Evolutionary conservation across 2,329 filamentous ascomycete species (phyloP).

Genomic region (Aureobasidium sp.): DNA sequence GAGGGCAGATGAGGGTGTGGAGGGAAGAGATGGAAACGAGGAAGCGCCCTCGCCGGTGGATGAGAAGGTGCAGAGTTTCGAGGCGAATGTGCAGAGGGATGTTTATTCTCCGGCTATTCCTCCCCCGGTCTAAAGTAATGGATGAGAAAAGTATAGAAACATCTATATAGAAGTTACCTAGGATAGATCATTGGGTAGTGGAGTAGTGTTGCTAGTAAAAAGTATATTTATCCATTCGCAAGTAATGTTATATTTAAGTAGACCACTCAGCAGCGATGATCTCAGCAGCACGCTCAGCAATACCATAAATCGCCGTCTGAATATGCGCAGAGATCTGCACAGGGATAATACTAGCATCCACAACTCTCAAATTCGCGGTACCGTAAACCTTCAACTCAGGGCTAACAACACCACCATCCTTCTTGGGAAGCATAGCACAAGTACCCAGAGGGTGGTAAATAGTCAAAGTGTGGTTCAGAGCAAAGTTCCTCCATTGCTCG

Average conservation of each 20-base stretch:
- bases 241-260: background rate
- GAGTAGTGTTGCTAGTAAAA: no score
- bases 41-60: background rate
- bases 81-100: background rate
- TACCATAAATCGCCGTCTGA: constrained; percentile 17
- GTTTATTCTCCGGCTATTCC: background rate
- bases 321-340: constrained; percentile 20
- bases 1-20: background rate
- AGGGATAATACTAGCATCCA: constrained; percentile 18
- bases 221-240: no score
- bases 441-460: constrained; percentile 25
- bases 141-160: no score
- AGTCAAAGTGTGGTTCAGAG: constrained; percentile 18
- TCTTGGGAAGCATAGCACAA: constrained; percentile 21
- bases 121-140: background rate
- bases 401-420: constrained; percentile 20
- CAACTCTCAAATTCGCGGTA: constrained; percentile 14
- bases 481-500: constrained; percentile 19
- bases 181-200: no score
- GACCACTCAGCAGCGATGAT: constrained; percentile 4
- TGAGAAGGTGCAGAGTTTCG: background rate
- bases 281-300: constrained; percentile 16
- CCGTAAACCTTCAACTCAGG: constrained; percentile 17
- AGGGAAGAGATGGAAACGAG: background rate
- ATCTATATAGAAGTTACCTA: no score